Conservation (phyloP, 768 basidiomycete species). For the Lactarius deliciosus region DNA sequence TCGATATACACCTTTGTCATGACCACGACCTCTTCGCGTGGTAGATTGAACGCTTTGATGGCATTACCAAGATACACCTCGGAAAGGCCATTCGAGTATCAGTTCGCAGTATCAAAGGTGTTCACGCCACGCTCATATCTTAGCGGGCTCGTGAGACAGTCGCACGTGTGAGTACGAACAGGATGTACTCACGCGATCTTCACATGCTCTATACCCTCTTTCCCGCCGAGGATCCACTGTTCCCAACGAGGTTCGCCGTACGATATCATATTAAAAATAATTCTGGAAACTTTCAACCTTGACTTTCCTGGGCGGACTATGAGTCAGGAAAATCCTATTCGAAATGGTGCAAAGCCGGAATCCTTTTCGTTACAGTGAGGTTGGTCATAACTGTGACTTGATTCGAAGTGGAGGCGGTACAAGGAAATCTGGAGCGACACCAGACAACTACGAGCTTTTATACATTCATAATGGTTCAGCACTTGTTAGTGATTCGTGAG, state of each 20-base stretch:
- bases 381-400: not conserved
- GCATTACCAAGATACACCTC: too few relatives aligned
- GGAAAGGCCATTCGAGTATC: too few relatives aligned
- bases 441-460: too few relatives aligned
- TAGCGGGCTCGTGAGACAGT: too few relatives aligned
- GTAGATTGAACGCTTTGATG: too few relatives aligned
- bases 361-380: slow-evolving; percentile 3
- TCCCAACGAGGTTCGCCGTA: slow-evolving; percentile 43
- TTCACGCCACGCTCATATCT: too few relatives aligned
- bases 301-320: slow-evolving; percentile 43
- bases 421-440: too few relatives aligned
- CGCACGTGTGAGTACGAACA: not conserved
- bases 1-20: slow-evolving; percentile 41
- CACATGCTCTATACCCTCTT: slow-evolving; percentile 30
- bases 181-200: slow-evolving; percentile 31
- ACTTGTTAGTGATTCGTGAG: too few relatives aligned
- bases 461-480: too few relatives aligned
- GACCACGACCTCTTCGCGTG: too few relatives aligned
- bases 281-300: slow-evolving; percentile 61
- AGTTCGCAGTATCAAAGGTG: too few relatives aligned
- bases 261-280: slow-evolving; percentile 63
- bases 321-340: not conserved
- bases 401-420: too few relatives aligned
- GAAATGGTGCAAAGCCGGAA: not conserved
- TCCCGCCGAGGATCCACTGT: slow-evolving; percentile 34